phyloP scores from a whole-genome alignment of 805 yeast genomes.

The Candida pseudoglaebosa region DNA sequence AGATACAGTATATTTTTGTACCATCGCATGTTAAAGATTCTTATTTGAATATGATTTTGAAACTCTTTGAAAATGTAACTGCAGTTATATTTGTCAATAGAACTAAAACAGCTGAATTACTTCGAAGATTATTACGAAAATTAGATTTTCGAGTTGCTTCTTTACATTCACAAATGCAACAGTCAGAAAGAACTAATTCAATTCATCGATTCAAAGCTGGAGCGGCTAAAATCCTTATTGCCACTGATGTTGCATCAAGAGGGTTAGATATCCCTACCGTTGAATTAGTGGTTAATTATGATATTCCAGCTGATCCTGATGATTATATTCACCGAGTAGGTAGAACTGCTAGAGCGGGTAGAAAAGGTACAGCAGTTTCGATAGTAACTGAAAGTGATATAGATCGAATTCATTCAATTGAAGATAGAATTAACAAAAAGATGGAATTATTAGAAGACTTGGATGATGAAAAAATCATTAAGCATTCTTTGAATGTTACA shows the following conservation, averaged over 20 bases:
- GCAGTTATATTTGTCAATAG: slow-evolving; percentile 89
- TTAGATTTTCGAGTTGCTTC: slow-evolving; percentile 83
- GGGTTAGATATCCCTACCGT: slow-evolving; percentile 96
- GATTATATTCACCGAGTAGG: slow-evolving; percentile 97
- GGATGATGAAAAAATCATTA: slow-evolving; percentile 73
- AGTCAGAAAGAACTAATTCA: slow-evolving; percentile 84
- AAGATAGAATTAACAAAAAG: slow-evolving; percentile 73
- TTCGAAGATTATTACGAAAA: slow-evolving; percentile 70
- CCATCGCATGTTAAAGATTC: slow-evolving; percentile 92
- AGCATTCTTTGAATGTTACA: slow-evolving; percentile 62
- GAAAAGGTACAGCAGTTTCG: slow-evolving; percentile 78
- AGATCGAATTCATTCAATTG: slow-evolving; percentile 76
- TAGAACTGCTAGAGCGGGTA: slow-evolving; percentile 98
- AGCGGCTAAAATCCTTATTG: slow-evolving; percentile 88
- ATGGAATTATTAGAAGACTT: slow-evolving; percentile 72
- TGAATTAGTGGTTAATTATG: slow-evolving; percentile 84
- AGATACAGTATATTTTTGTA: slow-evolving; percentile 63
- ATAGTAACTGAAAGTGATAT: slow-evolving; percentile 86
- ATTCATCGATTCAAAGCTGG: slow-evolving; percentile 90
- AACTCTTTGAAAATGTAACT: slow-evolving; percentile 58
- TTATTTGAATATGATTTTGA: slow-evolving; percentile 65
- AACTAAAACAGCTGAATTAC: slow-evolving; percentile 83
- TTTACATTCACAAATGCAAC: slow-evolving; percentile 92
- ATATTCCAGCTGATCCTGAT: slow-evolving; percentile 93
- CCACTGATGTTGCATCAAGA: slow-evolving; percentile 97